phyloP scores from a whole-genome alignment of 2,329 filamentous ascomycete genomes.

The Epichloe sylvatica region DNA sequence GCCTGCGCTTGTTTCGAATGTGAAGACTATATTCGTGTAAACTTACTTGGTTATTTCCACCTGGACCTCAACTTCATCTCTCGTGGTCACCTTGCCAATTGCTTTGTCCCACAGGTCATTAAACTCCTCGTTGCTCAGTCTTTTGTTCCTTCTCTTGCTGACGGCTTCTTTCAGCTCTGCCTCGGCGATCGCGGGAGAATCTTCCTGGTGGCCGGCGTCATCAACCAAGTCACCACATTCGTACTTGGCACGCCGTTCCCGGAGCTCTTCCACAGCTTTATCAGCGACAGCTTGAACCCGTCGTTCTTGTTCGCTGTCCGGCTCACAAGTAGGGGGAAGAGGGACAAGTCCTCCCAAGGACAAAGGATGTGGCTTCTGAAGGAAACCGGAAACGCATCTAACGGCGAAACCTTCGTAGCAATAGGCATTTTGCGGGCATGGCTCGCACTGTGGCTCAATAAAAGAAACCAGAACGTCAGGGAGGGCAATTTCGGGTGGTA shows the following conservation, averaged over 20 bases:
- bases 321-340: conserved; percentile 80
- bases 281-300: conserved; percentile 80
- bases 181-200: conserved; percentile 48
- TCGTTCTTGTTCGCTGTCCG: conserved; percentile 82
- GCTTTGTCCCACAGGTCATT: conserved; percentile 73
- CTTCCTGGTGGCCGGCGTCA: conserved; percentile 43
- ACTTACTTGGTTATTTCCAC: conserved; percentile 41
- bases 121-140: conserved; percentile 77
- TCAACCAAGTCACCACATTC: conserved; percentile 68
- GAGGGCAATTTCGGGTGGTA: conserved; percentile 38
- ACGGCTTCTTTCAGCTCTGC: conserved; percentile 66
- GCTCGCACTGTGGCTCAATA: conserved; percentile 71
- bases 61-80: conserved; percentile 42
- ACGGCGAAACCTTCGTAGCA: conserved; percentile 69
- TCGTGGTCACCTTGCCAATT: conserved; percentile 53
- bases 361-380: conserved; percentile 72
- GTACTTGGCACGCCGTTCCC: conserved; percentile 72
- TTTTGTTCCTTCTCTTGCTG: conserved; percentile 61
- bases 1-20: neutral
- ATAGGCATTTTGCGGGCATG: conserved; percentile 78
- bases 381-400: conserved; percentile 73
- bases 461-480: conserved; percentile 59
- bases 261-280: conserved; percentile 71
- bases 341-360: conserved; percentile 70
- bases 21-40: conserved; percentile 7